These are phyloP conservation scores for Talaromyces amestolkiae DNA, from an alignment of 2,329 filamentous ascomycete genomes.

Conservation along the genomic window DNA sequence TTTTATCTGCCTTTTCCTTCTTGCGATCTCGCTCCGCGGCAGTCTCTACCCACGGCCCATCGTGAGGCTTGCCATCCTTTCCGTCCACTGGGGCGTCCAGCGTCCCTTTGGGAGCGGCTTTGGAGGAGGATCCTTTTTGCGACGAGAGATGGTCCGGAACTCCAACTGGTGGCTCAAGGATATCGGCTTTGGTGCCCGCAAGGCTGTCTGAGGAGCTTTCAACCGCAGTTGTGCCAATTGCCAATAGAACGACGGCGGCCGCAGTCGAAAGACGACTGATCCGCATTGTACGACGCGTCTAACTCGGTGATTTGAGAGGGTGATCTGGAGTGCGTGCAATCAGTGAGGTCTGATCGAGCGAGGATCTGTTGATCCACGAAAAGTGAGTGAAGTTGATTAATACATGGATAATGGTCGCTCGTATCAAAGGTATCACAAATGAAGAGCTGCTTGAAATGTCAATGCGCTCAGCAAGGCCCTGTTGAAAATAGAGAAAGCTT, in stretches of 20 bases:
- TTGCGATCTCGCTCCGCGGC: conserved; percentile 49
- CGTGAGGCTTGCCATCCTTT: conserved; percentile 88
- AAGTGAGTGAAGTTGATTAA: neutral
- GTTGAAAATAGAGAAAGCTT: neutral
- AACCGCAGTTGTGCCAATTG: conserved; percentile 13
- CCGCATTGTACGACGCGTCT: conserved; percentile 11
- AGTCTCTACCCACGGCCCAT: conserved; percentile 67
- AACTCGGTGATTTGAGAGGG: neutral
- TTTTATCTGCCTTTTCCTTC: conserved; percentile 33
- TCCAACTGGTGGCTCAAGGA: conserved; percentile 11
- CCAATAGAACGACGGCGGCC: conserved; percentile 10
- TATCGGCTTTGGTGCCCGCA: conserved; percentile 4
- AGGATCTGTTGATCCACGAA: neutral
- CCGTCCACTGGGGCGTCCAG: conserved; percentile 90
- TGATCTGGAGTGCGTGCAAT: neutral
- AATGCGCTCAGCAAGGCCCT: neutral
- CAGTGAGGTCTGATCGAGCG: neutral
- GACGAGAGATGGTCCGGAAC: neutral
- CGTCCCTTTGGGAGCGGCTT: conserved; percentile 49
- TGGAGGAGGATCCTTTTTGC: conserved; percentile 6
- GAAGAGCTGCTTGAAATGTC: neutral
- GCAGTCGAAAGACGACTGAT: conserved; percentile 13
- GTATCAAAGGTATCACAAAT: neutral
- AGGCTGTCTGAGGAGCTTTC: conserved; percentile 14
- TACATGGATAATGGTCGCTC: neutral